Percentiles rank a stretch among this genome's conserved stretches.
Evolutionary conservation across 1,284 basidiomycete genomes (phyloP).

Genomic region (Rhodotorula sp.): DNA sequence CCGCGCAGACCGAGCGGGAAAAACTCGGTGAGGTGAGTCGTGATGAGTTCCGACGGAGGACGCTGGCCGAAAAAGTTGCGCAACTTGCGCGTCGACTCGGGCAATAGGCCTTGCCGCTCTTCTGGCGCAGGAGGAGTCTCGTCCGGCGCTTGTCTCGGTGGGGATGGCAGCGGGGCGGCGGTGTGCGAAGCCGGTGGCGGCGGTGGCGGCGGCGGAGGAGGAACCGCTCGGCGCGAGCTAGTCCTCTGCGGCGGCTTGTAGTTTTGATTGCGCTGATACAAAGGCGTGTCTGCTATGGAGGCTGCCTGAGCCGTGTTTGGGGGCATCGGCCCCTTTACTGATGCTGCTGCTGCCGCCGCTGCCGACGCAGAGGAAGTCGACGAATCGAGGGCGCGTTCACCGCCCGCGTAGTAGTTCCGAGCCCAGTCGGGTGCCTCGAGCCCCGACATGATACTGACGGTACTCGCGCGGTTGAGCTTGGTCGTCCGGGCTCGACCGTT

Average conservation of each 20-base stretch:
- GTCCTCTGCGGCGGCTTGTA: slow-evolving; percentile 27
- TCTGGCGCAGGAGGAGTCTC: not conserved
- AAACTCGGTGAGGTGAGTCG: slow-evolving; percentile 91
- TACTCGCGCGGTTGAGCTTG: slow-evolving; percentile 85
- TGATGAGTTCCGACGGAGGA: slow-evolving; percentile 94
- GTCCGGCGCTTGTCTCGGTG: not conserved
- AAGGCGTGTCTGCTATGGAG: not conserved
- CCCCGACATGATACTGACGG: slow-evolving; percentile 88
- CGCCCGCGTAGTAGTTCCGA: slow-evolving; percentile 28
- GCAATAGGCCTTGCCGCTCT: slow-evolving; percentile 3
- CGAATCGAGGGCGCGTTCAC: slow-evolving; percentile 8
- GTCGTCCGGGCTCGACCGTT: slow-evolving; percentile 50
- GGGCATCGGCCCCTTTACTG: too few species aligned
- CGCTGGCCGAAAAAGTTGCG: slow-evolving; percentile 98
- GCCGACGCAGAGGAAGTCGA: not conserved
- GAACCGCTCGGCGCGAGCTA: slow-evolving; percentile 17
- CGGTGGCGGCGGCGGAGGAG: not conserved
- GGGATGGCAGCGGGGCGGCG: not conserved
- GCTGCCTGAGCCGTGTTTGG: not conserved
- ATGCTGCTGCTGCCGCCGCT: not conserved
- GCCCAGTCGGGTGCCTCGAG: slow-evolving; percentile 57
- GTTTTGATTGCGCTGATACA: not conserved
- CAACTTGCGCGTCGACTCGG: slow-evolving; percentile 54
- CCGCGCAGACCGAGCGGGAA: slow-evolving; percentile 62
- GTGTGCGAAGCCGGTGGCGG: not conserved